Base-by-base conservation (phyloP, 2,329 filamentous ascomycete species). In the Cytospora piceicola region DNA sequence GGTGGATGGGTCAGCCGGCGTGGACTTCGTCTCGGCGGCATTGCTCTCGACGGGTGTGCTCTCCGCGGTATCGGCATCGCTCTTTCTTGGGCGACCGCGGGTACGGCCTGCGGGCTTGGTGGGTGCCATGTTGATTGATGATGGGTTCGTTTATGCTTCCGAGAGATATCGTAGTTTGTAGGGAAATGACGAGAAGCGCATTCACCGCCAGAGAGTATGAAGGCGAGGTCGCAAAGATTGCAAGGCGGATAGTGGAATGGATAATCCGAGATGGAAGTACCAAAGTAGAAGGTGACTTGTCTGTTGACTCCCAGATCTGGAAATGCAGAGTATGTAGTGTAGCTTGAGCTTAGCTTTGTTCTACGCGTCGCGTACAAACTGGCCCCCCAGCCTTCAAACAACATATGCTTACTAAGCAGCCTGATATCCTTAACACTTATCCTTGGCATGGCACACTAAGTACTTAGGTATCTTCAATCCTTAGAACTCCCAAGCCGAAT, bases 11-110 rank as follows among this genome's bases (percentile, higher is more conserved):
- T 62, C 29, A 17, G 29, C 52, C 11, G 46, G 53, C 22, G 20
- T 20, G 20, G 42, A 1, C 42, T 46, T 46, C 20, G 6, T 46
- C 42, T 46, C 20, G 20, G 42, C 11, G 20, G 42, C 8, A 4
- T 46, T 46, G 39, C 17, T 46, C 39, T 46, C n/a, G 14, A 22
- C 22, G 42, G 42, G 42, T 8, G 20, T 46, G 46, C n/a, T 49
- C n/a, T 24, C 46, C 12, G 54, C 54, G 15, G 63, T 54, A 14
- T 58, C 61, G 32, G 56, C 57, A 7, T 59, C 66, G 53, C 42
- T 63, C 30, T 64, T 63, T 54, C 56, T 64, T 0, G 68, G 52
- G 24, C 69, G 63, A 20, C 65, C 68, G 34, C 69, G 66, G 24
- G 61, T 65, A 49, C 56, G 63, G 29, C 62, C 52, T 55, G 60